Conservation (phyloP, 305 asterid species). For the Rubia tinctorum region DNA sequence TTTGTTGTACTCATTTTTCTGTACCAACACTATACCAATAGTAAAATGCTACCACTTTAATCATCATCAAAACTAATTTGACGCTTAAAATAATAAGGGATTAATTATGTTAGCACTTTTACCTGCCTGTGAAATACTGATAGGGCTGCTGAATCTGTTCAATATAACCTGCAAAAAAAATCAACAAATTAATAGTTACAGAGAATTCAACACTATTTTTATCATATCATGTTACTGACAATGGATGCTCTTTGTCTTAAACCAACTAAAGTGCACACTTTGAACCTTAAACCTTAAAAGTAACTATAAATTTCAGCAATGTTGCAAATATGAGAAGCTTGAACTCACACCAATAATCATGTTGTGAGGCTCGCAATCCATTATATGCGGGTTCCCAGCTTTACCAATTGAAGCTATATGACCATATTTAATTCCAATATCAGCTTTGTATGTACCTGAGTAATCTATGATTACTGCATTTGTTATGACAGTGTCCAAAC, state of each 20-base stretch:
- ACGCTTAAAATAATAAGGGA: not conserved
- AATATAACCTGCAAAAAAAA: conserved; percentile 41
- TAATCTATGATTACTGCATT: conserved; percentile 84
- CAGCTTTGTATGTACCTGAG: conserved; percentile 90
- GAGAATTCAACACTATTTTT: not conserved
- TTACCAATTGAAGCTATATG: conserved; percentile 61
- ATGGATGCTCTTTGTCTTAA: not conserved
- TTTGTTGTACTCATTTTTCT: not conserved
- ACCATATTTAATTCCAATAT: conserved; percentile 85
- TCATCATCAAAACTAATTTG: not conserved
- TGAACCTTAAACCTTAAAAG: conserved; percentile 13
- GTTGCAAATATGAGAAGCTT: conserved; percentile 16
- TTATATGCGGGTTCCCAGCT: conserved; percentile 87
- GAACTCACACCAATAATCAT: conserved; percentile 74
- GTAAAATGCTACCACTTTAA: not conserved
- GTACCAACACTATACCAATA: not conserved
- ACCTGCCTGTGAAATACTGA: conserved; percentile 88
- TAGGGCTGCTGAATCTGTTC: conserved; percentile 62
- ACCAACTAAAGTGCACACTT: not conserved
- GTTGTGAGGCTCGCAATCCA: conserved; percentile 44
- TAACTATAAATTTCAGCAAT: not conserved
- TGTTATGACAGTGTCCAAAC: conserved; percentile 89
- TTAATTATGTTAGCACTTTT: not conserved
- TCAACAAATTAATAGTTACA: not conserved
- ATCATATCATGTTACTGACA: not conserved